Evolutionary conservation across 164 flowering plant genomes (phyloP).

Genomic region (Macadamia tetraphylla): DNA sequence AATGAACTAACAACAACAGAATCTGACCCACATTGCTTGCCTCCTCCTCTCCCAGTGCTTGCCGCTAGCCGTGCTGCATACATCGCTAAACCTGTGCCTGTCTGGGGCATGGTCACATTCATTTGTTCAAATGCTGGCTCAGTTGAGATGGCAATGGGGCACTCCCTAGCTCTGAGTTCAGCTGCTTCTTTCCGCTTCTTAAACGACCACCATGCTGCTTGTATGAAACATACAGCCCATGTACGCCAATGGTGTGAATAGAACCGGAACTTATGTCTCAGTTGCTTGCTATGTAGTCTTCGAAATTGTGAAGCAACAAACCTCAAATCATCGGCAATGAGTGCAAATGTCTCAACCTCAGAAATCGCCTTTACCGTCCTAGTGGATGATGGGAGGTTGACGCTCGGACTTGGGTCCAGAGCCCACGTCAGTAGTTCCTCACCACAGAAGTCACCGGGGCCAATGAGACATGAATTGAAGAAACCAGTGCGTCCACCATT

Average conservation of each 20-base stretch:
- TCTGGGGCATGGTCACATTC: slow-evolving; percentile 1
- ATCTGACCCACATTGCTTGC: slow-evolving; percentile 26
- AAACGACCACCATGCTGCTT: slow-evolving; percentile 77
- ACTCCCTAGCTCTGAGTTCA: slow-evolving; percentile 42
- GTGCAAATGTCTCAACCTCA: slow-evolving; percentile 87
- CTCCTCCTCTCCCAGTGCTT: slow-evolving; percentile 31
- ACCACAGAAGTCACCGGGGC: slow-evolving; percentile 91
- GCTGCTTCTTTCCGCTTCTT: slow-evolving; percentile 41
- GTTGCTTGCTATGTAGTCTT: slow-evolving; percentile 76
- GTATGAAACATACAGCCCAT: slow-evolving; percentile 95
- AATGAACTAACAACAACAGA: slow-evolving; percentile 32
- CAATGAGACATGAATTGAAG: slow-evolving; percentile 75
- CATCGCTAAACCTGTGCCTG: slow-evolving; percentile 25
- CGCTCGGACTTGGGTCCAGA: slow-evolving; percentile 64
- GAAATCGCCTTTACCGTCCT: slow-evolving; percentile 75
- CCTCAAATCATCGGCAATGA: slow-evolving; percentile 74
- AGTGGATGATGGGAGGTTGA: slow-evolving; percentile 74
- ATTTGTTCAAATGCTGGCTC: slow-evolving; percentile 4
- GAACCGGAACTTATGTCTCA: slow-evolving; percentile 77
- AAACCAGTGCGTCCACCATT: slow-evolving; percentile 92
- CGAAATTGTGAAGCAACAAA: slow-evolving; percentile 85
- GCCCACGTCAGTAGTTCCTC: slow-evolving; percentile 97
- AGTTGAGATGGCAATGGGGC: slow-evolving; percentile 6
- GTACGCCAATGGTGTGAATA: slow-evolving; percentile 91
- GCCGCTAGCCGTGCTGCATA: slow-evolving; percentile 39